These are phyloP conservation scores for Nymphaea colorata DNA, from an alignment of 164 flowering plant species.

Conservation along the genomic window DNA sequence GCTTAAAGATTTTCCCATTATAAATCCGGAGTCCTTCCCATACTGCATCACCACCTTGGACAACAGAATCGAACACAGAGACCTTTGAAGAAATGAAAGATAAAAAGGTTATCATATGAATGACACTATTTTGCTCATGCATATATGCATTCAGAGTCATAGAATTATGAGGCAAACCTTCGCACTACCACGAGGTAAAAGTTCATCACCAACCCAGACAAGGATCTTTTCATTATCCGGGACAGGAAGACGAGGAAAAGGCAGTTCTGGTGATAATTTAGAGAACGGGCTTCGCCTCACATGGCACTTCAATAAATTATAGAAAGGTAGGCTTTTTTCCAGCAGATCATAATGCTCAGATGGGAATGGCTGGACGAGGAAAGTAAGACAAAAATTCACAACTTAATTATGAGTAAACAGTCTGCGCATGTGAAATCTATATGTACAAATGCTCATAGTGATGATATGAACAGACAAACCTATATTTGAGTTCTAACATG, in stretches of 20 bases:
- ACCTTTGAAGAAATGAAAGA: conserved; percentile 32
- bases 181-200: conserved; percentile 85
- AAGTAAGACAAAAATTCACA: too few relatives aligned
- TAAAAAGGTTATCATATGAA: neutral
- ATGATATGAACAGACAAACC: too few relatives aligned
- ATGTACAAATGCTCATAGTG: too few relatives aligned
- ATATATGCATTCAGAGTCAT: too few relatives aligned
- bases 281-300: conserved; percentile 19
- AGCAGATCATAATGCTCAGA: conserved; percentile 50
- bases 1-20: conserved; percentile 73
- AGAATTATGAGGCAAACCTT: conserved; percentile 36
- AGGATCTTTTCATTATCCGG: conserved; percentile 82
- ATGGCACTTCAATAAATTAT: conserved; percentile 57
- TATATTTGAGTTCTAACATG: too few relatives aligned
- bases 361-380: conserved; percentile 50
- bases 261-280: conserved; percentile 19
- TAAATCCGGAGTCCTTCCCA: conserved; percentile 98
- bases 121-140: neutral
- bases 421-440: too few relatives aligned
- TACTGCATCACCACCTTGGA: conserved; percentile 98
- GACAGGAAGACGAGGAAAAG: conserved; percentile 70
- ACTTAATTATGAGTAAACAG: too few relatives aligned
- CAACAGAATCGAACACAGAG: conserved; percentile 90
- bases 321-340: conserved; percentile 82
- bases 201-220: conserved; percentile 83